phyloP scores from a whole-genome alignment of 1,139 yeast species.

The Pichia sp. region DNA sequence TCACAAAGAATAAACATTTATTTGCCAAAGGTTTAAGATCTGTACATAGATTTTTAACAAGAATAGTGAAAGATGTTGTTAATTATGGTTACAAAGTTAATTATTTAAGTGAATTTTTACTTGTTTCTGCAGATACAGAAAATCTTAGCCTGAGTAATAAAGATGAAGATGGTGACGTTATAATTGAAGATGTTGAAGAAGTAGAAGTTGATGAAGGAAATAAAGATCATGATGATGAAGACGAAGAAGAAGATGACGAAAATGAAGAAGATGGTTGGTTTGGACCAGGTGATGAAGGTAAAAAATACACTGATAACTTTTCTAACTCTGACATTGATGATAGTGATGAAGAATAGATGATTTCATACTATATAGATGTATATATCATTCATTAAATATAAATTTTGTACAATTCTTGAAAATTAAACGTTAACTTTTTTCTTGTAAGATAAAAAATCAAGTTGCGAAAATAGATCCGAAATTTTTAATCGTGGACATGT shows the following conservation, averaged over 20 bases:
- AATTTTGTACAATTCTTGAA: too few species aligned
- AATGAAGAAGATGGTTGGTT: slow-evolving; percentile 38
- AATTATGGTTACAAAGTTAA: slow-evolving; percentile 26
- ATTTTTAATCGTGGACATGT: too few species aligned
- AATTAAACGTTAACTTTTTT: too few species aligned
- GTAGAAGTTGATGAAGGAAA: slow-evolving; percentile 18
- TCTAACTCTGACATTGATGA: slow-evolving; percentile 19
- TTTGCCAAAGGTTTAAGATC: slow-evolving; percentile 65
- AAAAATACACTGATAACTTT: slow-evolving; percentile 25
- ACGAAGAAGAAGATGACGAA: slow-evolving; percentile 21
- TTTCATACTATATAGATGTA: too few species aligned
- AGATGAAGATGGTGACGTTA: slow-evolving; percentile 19
- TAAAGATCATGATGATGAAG: slow-evolving; percentile 29
- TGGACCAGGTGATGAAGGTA: slow-evolving; percentile 33
- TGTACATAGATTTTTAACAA: slow-evolving; percentile 66
- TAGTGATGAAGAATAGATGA: slow-evolving; percentile 16
- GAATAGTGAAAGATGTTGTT: slow-evolving; percentile 70
- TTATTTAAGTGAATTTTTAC: slow-evolving; percentile 23
- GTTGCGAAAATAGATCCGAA: too few species aligned
- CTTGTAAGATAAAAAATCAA: too few species aligned
- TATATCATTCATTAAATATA: too few species aligned
- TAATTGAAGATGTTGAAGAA: slow-evolving; percentile 29
- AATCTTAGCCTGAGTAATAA: slow-evolving; percentile 4
- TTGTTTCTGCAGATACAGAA: slow-evolving; percentile 16
- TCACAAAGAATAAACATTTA: slow-evolving; percentile 55